These are phyloP conservation scores for Acer yangbiense DNA, from an alignment of 345 rosid species.

Conservation along the genomic window DNA sequence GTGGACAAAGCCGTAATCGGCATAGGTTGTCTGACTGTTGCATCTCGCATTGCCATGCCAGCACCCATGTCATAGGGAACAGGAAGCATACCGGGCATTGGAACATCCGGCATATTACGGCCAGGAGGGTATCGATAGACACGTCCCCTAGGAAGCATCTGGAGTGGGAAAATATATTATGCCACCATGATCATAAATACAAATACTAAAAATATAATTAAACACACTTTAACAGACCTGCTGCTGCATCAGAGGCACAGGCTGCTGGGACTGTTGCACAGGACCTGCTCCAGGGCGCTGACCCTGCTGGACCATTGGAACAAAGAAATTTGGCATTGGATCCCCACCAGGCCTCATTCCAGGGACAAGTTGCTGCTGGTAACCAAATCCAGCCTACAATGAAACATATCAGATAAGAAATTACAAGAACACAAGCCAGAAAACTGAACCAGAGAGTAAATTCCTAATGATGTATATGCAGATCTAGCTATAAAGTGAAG, in stretches of 20 bases:
- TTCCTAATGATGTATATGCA: background rate
- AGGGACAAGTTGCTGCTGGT: conserved; percentile 80
- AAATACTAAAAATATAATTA: background rate
- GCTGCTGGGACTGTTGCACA: conserved; percentile 64
- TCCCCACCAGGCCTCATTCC: conserved; percentile 82
- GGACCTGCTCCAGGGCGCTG: conserved; percentile 63
- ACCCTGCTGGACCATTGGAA: conserved; percentile 65
- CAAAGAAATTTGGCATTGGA: conserved; percentile 66
- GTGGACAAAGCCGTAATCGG: conserved; percentile 64
- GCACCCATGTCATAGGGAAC: conserved; percentile 61
- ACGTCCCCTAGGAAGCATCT: conserved; percentile 80
- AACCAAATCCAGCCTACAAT: conserved; percentile 77
- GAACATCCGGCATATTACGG: conserved; percentile 56
- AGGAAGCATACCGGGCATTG: conserved; percentile 59
- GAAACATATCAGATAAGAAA: background rate
- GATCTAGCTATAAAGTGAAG: background rate
- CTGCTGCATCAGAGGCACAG: conserved; percentile 64
- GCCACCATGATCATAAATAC: no score
- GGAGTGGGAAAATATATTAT: background rate
- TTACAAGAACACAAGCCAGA: background rate
- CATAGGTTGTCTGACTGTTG: conserved; percentile 46
- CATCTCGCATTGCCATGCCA: conserved; percentile 57
- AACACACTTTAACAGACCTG: conserved; percentile 36
- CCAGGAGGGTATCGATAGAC: conserved; percentile 65
- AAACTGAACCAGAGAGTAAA: background rate